phyloP scores from a whole-genome alignment of 2,329 filamentous ascomycete species.

The Colletotrichum eleusines region DNA sequence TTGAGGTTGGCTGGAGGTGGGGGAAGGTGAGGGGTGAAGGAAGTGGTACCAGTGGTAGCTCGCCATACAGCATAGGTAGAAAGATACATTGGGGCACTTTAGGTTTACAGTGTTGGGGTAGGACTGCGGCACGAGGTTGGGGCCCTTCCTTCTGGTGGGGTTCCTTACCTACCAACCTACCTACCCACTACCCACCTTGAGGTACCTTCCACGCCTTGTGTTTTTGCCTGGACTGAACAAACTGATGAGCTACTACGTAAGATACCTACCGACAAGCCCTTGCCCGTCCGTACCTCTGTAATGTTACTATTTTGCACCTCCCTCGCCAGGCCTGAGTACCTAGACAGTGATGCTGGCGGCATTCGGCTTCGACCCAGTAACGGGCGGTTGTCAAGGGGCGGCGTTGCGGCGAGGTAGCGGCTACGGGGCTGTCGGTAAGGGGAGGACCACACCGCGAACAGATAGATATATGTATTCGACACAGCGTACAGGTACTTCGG shows the following conservation, averaged over 20 bases:
- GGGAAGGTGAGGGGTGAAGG: neutral
- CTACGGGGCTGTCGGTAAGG: neutral
- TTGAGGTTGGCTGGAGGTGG: neutral
- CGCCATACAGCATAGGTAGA: neutral
- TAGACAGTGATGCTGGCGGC: too few species aligned
- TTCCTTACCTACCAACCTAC: neutral
- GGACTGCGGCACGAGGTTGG: neutral
- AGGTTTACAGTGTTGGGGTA: neutral
- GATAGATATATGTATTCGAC: neutral
- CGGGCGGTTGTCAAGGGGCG: neutral
- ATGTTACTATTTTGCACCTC: neutral
- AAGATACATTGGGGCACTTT: slow-evolving; percentile 2
- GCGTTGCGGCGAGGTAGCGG: neutral
- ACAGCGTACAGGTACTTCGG: neutral
- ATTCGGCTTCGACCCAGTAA: neutral
- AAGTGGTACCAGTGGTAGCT: neutral
- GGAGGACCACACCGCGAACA: neutral
- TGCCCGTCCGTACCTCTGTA: neutral
- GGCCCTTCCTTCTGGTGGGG: neutral
- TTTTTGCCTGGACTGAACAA: neutral
- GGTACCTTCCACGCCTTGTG: neutral
- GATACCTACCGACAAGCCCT: neutral
- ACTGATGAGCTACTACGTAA: neutral
- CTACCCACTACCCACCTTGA: neutral
- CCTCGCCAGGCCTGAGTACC: too few species aligned